Conservation (phyloP, 176 grass and related monocot genomes). For the Tillandsia leiboldiana region DNA sequence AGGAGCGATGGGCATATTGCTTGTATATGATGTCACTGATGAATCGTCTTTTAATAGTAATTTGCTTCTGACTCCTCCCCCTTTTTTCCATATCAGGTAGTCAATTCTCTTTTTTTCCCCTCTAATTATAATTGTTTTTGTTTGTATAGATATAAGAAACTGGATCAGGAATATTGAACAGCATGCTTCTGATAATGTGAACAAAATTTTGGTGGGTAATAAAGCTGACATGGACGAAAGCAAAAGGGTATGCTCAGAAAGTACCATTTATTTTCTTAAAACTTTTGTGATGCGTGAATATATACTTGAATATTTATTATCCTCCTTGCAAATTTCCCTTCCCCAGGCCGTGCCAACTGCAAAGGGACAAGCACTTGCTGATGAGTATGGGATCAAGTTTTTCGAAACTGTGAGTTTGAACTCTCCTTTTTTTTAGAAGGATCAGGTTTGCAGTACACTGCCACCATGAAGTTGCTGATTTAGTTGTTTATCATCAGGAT, state of each 20-base stretch:
- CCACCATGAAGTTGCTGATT: no score
- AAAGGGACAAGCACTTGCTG: constrained; percentile 86
- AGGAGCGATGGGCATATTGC: constrained; percentile 93
- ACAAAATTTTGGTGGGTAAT: constrained; percentile 93
- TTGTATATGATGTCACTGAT: constrained; percentile 94
- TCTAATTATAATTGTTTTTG: not conserved
- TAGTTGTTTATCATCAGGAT: no score
- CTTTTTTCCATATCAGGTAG: constrained; percentile 7
- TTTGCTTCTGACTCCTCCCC: constrained; percentile 15
- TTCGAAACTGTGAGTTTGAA: constrained; percentile 80
- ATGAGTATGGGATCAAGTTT: constrained; percentile 96
- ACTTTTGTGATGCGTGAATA: not conserved
- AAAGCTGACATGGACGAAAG: constrained; percentile 99
- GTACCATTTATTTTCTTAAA: constrained; percentile 8
- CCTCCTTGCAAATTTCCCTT: constrained; percentile 3
- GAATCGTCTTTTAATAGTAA: constrained; percentile 98
- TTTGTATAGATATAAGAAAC: constrained; percentile 72
- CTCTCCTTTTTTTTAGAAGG: not conserved
- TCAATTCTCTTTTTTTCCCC: not conserved
- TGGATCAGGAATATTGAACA: constrained; percentile 98
- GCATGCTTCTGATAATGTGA: constrained; percentile 96
- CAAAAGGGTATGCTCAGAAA: constrained; percentile 48
- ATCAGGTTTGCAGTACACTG: not conserved
- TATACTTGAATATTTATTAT: not conserved
- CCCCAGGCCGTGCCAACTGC: constrained; percentile 88